Evolutionary conservation across 169 alveolate species (phyloP).

Genomic region (Theileria luwenshuni): DNA sequence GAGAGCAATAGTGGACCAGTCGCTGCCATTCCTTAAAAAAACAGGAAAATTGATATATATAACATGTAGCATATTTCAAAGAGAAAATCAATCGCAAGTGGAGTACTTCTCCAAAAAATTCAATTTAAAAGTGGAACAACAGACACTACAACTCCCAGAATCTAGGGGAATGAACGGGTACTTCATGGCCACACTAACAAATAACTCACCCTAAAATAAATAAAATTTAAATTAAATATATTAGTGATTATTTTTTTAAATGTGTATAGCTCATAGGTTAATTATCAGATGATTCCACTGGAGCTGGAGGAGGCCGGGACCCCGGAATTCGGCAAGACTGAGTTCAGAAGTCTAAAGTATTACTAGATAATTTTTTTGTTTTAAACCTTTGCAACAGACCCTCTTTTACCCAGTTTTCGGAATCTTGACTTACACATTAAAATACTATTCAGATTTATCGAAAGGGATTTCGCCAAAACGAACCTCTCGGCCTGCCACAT

Average conservation of each 20-base stretch:
- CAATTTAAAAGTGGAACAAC: constrained; percentile 79
- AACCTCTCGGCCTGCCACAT: constrained; percentile 26
- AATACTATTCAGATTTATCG: background rate
- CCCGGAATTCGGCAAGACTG: background rate
- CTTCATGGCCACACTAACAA: constrained; percentile 84
- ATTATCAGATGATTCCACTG: constrained; percentile 12
- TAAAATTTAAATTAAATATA: background rate
- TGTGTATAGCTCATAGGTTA: background rate
- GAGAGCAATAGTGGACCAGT: constrained; percentile 77
- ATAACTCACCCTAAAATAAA: background rate
- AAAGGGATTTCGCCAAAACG: constrained; percentile 14
- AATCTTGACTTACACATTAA: constrained; percentile 12
- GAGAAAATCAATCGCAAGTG: constrained; percentile 82
- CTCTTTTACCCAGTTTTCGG: background rate
- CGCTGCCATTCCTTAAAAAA: constrained; percentile 76
- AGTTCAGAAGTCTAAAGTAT: constrained; percentile 1
- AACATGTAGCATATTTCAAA: constrained; percentile 88
- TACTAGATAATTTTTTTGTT: background rate
- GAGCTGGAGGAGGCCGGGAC: background rate
- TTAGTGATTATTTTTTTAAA: background rate
- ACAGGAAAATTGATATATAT: constrained; percentile 89
- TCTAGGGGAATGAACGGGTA: constrained; percentile 93
- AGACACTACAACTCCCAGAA: constrained; percentile 86
- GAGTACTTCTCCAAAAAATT: constrained; percentile 75
- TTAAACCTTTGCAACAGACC: background rate